phyloP scores from a whole-genome alignment of 2,329 filamentous ascomycete genomes.

The Aspergillus oerlinghausenensis region DNA sequence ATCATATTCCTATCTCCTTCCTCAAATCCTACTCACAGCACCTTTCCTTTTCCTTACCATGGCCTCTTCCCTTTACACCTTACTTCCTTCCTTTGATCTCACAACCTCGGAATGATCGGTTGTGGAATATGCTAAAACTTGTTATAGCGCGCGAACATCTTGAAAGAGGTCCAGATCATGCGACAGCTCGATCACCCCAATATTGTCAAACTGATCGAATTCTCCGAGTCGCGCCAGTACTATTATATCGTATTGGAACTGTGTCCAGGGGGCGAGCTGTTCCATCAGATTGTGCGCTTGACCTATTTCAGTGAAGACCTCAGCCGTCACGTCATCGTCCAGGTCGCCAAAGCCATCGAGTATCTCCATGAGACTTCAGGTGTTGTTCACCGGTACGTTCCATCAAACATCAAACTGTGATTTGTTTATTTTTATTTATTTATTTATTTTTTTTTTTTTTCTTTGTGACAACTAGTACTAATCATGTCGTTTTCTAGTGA shows the following conservation, averaged over 20 bases:
- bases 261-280: slow-evolving; percentile 90
- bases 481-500: slow-evolving; percentile 19
- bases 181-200: slow-evolving; percentile 93
- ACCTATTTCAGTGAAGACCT: slow-evolving; percentile 98
- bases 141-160: slow-evolving; percentile 82
- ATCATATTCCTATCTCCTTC: neutral
- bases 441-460: no score
- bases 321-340: slow-evolving; percentile 86
- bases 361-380: slow-evolving; percentile 93
- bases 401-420: neutral
- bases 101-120: neutral
- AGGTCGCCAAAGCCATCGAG: slow-evolving; percentile 89
- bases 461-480: neutral
- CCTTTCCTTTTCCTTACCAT: slow-evolving; percentile 8
- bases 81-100: neutral
- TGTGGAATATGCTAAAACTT: slow-evolving; percentile 23
- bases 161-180: slow-evolving; percentile 99
- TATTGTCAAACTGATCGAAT: slow-evolving; percentile 88
- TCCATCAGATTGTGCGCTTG: slow-evolving; percentile 96
- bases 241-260: slow-evolving; percentile 97
- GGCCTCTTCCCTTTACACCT: neutral
- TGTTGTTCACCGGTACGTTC: slow-evolving; percentile 86
- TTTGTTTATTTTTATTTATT: no score
- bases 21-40: slow-evolving; percentile 35
- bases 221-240: slow-evolving; percentile 88